Evolutionary conservation across 106 monocot genomes (phyloP).

Genomic region (Dendrobium huoshanense): DNA sequence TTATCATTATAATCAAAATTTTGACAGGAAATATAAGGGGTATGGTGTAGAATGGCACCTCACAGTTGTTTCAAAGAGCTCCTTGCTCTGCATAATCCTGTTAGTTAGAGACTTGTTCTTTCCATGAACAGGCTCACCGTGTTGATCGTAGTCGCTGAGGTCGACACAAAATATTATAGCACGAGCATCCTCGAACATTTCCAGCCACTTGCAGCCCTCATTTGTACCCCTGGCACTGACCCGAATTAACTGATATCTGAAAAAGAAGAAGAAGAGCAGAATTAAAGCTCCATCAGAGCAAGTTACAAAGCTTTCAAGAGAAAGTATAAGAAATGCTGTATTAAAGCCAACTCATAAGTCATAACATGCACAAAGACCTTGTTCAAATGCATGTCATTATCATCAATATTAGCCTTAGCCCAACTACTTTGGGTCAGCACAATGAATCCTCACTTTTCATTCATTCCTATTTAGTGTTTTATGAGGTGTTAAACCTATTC

Average conservation of each 20-base stretch:
- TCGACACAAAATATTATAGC: conserved; percentile 76
- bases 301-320: background rate
- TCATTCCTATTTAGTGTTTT: too few relatives aligned
- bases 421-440: too few relatives aligned
- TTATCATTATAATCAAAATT: background rate
- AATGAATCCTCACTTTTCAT: too few relatives aligned
- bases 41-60: conserved; percentile 23
- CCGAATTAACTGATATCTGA: conserved; percentile 83
- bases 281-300: background rate
- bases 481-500: too few relatives aligned
- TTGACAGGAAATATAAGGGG: background rate
- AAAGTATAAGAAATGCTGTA: background rate
- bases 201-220: conserved; percentile 93
- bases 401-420: too few relatives aligned
- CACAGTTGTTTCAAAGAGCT: conserved; percentile 79
- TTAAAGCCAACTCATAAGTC: background rate
- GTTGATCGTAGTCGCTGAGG: conserved; percentile 78
- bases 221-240: conserved; percentile 73
- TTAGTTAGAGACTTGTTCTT: conserved; percentile 39
- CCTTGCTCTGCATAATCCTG: conserved; percentile 91
- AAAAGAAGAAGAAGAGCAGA: background rate
- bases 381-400: too few relatives aligned
- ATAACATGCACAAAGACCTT: too few relatives aligned
- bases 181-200: conserved; percentile 94
- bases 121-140: conserved; percentile 29